Evolutionary conservation across 1,139 yeast genomes (phyloP), one percentile per base, ranked within the genome.

Genomic region (Yamadazyma triangularis): DNA sequence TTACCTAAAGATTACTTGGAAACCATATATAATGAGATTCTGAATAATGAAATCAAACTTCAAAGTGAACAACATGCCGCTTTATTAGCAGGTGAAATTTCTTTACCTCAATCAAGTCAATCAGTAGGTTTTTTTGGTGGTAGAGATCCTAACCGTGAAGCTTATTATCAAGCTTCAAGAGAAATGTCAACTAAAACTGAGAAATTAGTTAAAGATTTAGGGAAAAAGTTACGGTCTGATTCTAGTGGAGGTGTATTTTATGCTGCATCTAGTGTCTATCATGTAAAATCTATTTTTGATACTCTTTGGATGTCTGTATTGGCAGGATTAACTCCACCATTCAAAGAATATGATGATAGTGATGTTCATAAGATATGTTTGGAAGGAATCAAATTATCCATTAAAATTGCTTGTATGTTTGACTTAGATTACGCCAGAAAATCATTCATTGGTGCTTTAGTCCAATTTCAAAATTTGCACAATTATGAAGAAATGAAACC

Each of bases 21-120:
- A 29, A 70, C 66, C 10, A 76, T 91, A 30, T 93, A 74, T 53
- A 68, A 77, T 23, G 96, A 89, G 46, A 91, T 93, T 47, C 79
- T 72, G 27, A 60, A 57, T 30, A 77, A 91, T 52, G 99, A 93
- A 59, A 93, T 93, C 50, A 89, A 87, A 48, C 65, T 93, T 33
- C 81, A 83, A 39, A 85, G 95, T 24, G 98, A 93, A 53, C 98
- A 91, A 50, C 96, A 88, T 47, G 91, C 94, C 14, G 96, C 96
- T 0, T 65, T 88, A 41, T 60, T 89, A 34, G 72, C 91, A 3
- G 87, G 85, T 15, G 84, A 73, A 30, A 47, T 67, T 8, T 49
- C 62, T 22, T 59, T 70, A 20, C 56, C 58, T 7, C 61, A 59
- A 26, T 41, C 42, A 11, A 36, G 42, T 15, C 66, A 64, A 31